Base-by-base conservation (phyloP, 1,284 basidiomycete genomes). In the Rhodofomes roseus region DNA sequence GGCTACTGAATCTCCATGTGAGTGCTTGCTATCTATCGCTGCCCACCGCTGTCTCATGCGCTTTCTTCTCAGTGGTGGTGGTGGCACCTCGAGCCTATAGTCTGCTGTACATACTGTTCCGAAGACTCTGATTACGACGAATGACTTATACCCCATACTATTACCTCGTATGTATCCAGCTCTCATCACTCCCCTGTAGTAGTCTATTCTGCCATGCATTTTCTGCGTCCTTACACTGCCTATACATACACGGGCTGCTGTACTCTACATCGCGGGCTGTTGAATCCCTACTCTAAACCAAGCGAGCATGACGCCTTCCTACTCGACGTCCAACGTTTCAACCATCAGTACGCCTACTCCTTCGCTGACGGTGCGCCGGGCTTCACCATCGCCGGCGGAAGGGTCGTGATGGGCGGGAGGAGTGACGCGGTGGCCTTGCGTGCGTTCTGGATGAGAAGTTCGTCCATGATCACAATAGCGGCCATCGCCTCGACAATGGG, bases 401-500 rank as follows among this genome's bases (percentile, higher is more conserved):
- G 81, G 18, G 91, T 93, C 27, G 86, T 90, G 68, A 96, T 82
- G 12, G 89, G 80, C 14, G 95, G 92, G 14, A 92, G 79, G 37
- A 89, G 75, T 36, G 79, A 66, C 1, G 84, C 80, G 4, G 95
- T 84, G 1, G 86, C 79, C 68, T 81, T 81, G 60, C 95, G 85
- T 20, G 93, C 82, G 66, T 93, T 91, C 77, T 98, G 95, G 61
- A 92, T 86, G 50, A 97, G 81, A 60, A 96, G 77, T 68, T 89
- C 84, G 73, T 99, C 97, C 90, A 99, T 95, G 67, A 98, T 82
- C 62, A 97, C 96, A 48, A 99, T 80, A 22, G 92, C 90, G 0
- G 96, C 95, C 97, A 99, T 99, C 1, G 94, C 88, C 79, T 99
- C 97, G 31, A 99, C 96, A 69, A 99, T 99, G 44, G 97, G 96